These are phyloP conservation scores for Boletellus ananas DNA, from an alignment of 768 basidiomycete species.

Conservation along the genomic window DNA sequence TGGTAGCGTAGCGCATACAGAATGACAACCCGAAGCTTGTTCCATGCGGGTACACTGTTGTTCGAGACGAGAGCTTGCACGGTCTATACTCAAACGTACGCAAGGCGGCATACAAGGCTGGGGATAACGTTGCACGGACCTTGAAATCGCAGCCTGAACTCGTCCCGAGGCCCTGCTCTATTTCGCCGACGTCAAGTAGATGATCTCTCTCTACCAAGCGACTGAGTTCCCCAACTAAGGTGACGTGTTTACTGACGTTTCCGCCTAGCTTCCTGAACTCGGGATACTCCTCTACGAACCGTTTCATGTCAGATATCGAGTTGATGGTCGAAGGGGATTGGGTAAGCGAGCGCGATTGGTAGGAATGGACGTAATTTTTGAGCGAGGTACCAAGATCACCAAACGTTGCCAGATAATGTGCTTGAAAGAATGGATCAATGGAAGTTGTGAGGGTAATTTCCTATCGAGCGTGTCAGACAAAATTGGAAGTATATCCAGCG, in stretches of 20 bases:
- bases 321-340: slow-evolving; percentile 80
- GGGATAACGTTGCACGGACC: slow-evolving; percentile 39
- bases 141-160: slow-evolving; percentile 87
- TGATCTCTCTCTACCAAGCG: slow-evolving; percentile 83
- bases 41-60: slow-evolving; percentile 61
- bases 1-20: slow-evolving; percentile 94
- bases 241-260: slow-evolving; percentile 98
- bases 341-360: slow-evolving; percentile 78
- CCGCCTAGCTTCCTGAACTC: slow-evolving; percentile 95
- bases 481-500: slow-evolving; percentile 1
- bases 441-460: slow-evolving; percentile 91
- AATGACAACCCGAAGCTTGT: slow-evolving; percentile 88
- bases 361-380: slow-evolving; percentile 90
- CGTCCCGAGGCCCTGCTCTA: slow-evolving; percentile 94
- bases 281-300: slow-evolving; percentile 96
- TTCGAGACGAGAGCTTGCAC: slow-evolving; percentile 79
- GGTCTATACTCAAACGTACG: slow-evolving; percentile 42
- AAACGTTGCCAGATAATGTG: slow-evolving; percentile 88
- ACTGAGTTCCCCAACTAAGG: slow-evolving; percentile 93
- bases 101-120: not conserved
- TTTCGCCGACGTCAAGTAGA: slow-evolving; percentile 85
- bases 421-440: slow-evolving; percentile 92
- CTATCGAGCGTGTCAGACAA: slow-evolving; percentile 38
- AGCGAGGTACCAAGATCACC: slow-evolving; percentile 93
- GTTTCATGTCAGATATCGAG: slow-evolving; percentile 95